Evolutionary conservation across 2,329 filamentous ascomycete species (phyloP).

Genomic region (Fusarium sp.): DNA sequence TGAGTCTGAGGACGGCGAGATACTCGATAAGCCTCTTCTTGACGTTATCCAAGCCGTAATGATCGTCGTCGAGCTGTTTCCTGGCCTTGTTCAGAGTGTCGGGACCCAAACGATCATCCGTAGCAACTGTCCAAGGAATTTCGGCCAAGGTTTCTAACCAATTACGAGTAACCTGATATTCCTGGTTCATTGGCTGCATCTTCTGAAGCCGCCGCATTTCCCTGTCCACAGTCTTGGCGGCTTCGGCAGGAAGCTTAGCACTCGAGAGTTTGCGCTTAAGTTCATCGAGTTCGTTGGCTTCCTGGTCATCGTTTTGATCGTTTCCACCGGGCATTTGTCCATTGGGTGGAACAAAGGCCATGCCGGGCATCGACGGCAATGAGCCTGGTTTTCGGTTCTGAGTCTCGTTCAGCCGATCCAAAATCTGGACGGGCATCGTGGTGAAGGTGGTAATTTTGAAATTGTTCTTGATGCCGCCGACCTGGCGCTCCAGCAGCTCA

Average conservation of each 20-base stretch:
- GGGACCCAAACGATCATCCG: constrained; percentile 84
- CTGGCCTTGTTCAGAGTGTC: constrained; percentile 83
- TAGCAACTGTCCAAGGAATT: constrained; percentile 89
- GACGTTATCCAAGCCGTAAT: constrained; percentile 95
- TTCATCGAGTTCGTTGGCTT: constrained; percentile 90
- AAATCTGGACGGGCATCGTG: constrained; percentile 70
- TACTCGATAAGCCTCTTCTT: constrained; percentile 98
- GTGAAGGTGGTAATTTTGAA: constrained; percentile 85
- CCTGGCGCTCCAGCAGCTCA: constrained; percentile 83
- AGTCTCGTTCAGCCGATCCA: constrained; percentile 62
- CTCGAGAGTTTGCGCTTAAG: constrained; percentile 87
- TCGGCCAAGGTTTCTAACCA: constrained; percentile 95
- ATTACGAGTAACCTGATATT: constrained; percentile 92
- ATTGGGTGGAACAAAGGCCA: constrained; percentile 50
- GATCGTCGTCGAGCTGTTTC: constrained; percentile 93
- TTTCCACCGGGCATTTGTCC: constrained; percentile 56
- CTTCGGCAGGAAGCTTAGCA: constrained; percentile 84
- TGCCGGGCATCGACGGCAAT: constrained; percentile 54
- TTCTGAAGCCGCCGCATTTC: constrained; percentile 90
- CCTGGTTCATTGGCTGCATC: constrained; percentile 95
- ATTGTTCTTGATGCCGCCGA: constrained; percentile 85
- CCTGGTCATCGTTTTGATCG: constrained; percentile 75
- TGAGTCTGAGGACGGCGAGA: constrained; percentile 92
- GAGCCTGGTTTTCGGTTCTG: constrained; percentile 50
- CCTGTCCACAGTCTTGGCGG: constrained; percentile 87